These are phyloP conservation scores for Plenodomus lindquistii DNA, from an alignment of 2,329 filamentous ascomycete species.

Conservation along the genomic window DNA sequence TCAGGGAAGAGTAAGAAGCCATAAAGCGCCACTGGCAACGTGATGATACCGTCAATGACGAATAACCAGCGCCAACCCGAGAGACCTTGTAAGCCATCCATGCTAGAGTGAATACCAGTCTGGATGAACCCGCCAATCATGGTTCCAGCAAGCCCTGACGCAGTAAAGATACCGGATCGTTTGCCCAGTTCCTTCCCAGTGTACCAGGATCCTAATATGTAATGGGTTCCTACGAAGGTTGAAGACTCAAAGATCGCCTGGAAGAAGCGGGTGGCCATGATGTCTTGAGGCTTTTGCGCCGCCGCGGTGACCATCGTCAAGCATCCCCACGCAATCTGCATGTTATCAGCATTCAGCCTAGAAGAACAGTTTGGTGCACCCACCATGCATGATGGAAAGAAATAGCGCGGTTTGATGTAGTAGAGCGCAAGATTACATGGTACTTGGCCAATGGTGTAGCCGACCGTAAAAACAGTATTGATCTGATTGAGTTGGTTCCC, in stretches of 20 bases:
- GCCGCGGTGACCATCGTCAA: conserved; percentile 66
- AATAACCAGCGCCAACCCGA: conserved; percentile 58
- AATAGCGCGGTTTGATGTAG: conserved; percentile 65
- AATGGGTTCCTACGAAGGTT: conserved; percentile 62
- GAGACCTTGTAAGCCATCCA: conserved; percentile 55
- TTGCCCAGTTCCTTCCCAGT: conserved; percentile 65
- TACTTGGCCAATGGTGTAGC: conserved; percentile 18
- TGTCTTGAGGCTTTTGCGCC: conserved; percentile 55
- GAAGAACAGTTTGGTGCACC: conserved; percentile 3
- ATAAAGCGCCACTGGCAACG: conserved; percentile 60
- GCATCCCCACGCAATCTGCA: conserved; percentile 58
- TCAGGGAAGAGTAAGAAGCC: conserved; percentile 55
- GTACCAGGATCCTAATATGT: conserved; percentile 66
- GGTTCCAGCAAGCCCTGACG: conserved; percentile 62
- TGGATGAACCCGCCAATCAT: conserved; percentile 68
- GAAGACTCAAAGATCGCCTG: conserved; percentile 60
- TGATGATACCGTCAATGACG: conserved; percentile 59
- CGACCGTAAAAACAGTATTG: conserved; percentile 44
- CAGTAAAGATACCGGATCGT: conserved; percentile 64
- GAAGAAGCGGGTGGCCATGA: conserved; percentile 63
- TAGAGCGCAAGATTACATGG: conserved; percentile 56
- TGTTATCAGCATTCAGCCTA: conserved; percentile 2
- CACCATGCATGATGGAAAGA: conserved; percentile 66
- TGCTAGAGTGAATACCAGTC: conserved; percentile 52
- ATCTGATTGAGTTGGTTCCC: conserved; percentile 53